phyloP scores from a whole-genome alignment of 331 rosid species.

The Spiraea crenata region DNA sequence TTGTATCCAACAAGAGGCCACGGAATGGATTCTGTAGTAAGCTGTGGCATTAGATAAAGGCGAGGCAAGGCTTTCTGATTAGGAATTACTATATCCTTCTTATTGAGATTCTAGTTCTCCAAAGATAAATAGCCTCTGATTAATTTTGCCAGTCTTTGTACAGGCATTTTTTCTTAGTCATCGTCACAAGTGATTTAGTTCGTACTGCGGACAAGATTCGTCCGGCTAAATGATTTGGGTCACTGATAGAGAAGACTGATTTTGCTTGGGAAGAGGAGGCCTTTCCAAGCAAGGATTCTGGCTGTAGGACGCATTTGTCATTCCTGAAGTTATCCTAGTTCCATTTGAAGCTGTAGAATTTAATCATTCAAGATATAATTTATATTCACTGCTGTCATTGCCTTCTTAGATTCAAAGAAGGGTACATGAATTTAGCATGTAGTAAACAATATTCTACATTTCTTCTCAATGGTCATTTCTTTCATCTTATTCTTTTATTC shows the following conservation, averaged over 20 bases:
- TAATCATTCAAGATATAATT: constrained; percentile 49
- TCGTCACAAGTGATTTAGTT: constrained; percentile 56
- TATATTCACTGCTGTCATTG: constrained; percentile 34
- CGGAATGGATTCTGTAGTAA: constrained; percentile 66
- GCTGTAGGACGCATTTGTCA: constrained; percentile 48
- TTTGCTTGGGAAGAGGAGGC: constrained; percentile 52
- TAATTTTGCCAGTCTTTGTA: constrained; percentile 58
- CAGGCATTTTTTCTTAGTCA: constrained; percentile 80
- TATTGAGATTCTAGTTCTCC: constrained; percentile 23
- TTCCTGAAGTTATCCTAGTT: constrained; percentile 46
- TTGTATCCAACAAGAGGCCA: constrained; percentile 81
- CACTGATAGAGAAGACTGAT: constrained; percentile 64
- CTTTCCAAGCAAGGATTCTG: constrained; percentile 39
- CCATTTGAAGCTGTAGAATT: constrained; percentile 42
- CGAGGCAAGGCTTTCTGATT: constrained; percentile 29
- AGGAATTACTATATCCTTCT: constrained; percentile 38
- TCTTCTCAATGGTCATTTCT: not conserved
- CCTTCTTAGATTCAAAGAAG: constrained; percentile 52
- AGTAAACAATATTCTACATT: not conserved
- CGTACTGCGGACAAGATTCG: constrained; percentile 45
- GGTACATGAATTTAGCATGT: constrained; percentile 36
- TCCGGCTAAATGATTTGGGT: constrained; percentile 55
- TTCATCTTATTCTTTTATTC: not conserved
- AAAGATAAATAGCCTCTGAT: constrained; percentile 46
- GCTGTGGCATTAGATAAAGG: constrained; percentile 53